Percentiles rank a stretch among this genome's conserved stretches.
phyloP scores from a whole-genome alignment of 257 asterid species.

The Verbascum thapsus region DNA sequence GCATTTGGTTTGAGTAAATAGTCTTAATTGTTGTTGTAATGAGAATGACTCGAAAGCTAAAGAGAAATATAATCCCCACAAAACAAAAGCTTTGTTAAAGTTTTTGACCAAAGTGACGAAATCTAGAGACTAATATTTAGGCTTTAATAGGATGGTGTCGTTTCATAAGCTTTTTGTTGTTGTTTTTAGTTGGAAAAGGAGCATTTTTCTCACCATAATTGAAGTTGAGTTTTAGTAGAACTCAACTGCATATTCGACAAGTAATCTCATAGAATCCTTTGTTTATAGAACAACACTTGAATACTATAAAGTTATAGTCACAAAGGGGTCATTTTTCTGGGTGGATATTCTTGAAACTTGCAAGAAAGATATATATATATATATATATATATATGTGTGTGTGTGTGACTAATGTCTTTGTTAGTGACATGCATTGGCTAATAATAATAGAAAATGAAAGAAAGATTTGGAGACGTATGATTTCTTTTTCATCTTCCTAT shows the following conservation, averaged over 20 bases:
- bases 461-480: conserved; percentile 43
- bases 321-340: conserved; percentile 2
- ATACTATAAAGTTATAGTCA: background rate
- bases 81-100: conserved; percentile 33
- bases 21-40: conserved; percentile 32
- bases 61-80: conserved; percentile 31
- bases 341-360: conserved; percentile 18
- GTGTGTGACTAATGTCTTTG: too few relatives aligned
- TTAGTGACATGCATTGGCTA: conserved; percentile 28
- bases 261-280: conserved; percentile 8
- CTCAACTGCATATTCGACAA: background rate
- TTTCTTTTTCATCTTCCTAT: conserved; percentile 36
- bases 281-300: conserved; percentile 11
- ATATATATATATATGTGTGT: too few relatives aligned
- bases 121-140: conserved; percentile 32
- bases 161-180: conserved; percentile 31
- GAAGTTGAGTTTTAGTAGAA: conserved; percentile 17
- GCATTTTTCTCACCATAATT: conserved; percentile 22
- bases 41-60: conserved; percentile 29
- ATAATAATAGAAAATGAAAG: conserved; percentile 29
- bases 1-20: too few relatives aligned
- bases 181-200: conserved; percentile 21
- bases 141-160: conserved; percentile 35
- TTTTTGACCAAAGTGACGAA: conserved; percentile 42
- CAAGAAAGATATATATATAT: background rate